Conservation (phyloP, 2,329 filamentous ascomycete genomes). For the Paraphaeosphaeria sporulosa region DNA sequence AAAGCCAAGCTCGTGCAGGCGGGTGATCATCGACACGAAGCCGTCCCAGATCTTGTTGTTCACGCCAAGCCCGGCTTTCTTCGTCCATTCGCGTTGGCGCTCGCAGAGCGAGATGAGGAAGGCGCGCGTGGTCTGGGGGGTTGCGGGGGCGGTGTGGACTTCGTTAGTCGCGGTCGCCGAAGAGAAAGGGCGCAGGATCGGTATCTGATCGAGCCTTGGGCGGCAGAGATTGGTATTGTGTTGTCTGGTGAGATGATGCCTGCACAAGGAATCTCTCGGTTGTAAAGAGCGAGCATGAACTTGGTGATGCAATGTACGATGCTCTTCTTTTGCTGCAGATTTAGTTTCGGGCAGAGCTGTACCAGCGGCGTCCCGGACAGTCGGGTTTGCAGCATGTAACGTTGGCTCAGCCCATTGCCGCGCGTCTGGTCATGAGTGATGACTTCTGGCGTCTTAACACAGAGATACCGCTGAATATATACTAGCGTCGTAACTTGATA, state of each 20-base stretch:
- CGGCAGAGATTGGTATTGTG: not conserved
- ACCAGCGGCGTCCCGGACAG: constrained; percentile 8
- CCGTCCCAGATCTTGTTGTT: constrained; percentile 10
- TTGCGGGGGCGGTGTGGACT: not conserved
- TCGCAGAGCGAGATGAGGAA: constrained; percentile 12
- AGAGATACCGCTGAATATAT: not conserved
- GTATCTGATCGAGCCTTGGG: not conserved
- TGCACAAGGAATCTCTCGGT: not conserved
- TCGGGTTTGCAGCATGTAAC: constrained; percentile 19
- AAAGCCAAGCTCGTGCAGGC: constrained; percentile 19
- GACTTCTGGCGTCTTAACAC: constrained; percentile 14
- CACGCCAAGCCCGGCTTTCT: not conserved
- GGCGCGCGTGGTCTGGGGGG: constrained; percentile 6
- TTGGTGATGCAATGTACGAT: not conserved
- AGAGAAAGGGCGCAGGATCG: not conserved
- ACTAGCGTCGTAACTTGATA: constrained; percentile 11
- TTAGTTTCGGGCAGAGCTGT: not conserved
- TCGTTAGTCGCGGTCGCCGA: not conserved
- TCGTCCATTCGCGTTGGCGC: not conserved
- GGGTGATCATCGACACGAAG: constrained; percentile 15
- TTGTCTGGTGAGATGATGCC: not conserved
- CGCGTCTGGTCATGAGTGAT: constrained; percentile 2
- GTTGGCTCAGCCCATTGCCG: constrained; percentile 14
- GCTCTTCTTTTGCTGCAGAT: constrained; percentile 14
- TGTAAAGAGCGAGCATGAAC: not conserved